Percentiles rank a stretch among this genome's conserved stretches.
These are phyloP conservation scores for Suillus paluster DNA, from an alignment of 768 basidiomycete species.

Conservation along the genomic window DNA sequence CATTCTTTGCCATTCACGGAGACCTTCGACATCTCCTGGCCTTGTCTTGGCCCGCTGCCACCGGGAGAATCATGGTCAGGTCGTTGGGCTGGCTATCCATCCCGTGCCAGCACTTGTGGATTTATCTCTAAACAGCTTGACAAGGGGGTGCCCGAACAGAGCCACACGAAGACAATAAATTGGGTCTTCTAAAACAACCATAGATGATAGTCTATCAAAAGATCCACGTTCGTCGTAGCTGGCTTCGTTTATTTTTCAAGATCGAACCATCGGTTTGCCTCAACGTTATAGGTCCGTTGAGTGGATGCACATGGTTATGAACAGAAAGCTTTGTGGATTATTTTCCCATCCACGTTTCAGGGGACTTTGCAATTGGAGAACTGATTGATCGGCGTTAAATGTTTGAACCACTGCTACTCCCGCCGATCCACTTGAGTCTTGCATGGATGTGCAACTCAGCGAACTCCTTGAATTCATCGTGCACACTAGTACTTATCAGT, in stretches of 20 bases:
- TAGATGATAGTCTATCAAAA: neutral
- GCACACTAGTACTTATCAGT: too few relatives aligned
- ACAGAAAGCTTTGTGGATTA: neutral
- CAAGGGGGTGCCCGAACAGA: neutral
- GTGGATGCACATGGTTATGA: neutral
- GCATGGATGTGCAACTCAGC: neutral
- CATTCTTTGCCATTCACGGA: neutral
- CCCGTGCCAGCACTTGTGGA: neutral
- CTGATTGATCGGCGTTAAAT: too few relatives aligned
- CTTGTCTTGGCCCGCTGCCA: neutral
- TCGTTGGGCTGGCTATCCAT: neutral
- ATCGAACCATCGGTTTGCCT: neutral
- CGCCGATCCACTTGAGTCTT: neutral
- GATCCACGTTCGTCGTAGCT: constrained; percentile 1
- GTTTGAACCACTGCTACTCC: neutral
- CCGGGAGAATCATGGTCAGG: neutral
- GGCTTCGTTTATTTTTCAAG: constrained; percentile 2
- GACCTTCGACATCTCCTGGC: neutral
- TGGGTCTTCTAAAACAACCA: too few relatives aligned
- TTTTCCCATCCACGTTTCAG: neutral
- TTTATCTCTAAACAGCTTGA: neutral
- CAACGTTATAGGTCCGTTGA: neutral
- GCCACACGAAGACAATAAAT: neutral
- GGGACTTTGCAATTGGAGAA: too few relatives aligned
- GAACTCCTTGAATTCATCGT: too few relatives aligned